Percentiles rank a stretch among this genome's conserved stretches.
These are phyloP conservation scores for Mrakia frigida DNA, from an alignment of 768 basidiomycete genomes.

Conservation along the genomic window DNA sequence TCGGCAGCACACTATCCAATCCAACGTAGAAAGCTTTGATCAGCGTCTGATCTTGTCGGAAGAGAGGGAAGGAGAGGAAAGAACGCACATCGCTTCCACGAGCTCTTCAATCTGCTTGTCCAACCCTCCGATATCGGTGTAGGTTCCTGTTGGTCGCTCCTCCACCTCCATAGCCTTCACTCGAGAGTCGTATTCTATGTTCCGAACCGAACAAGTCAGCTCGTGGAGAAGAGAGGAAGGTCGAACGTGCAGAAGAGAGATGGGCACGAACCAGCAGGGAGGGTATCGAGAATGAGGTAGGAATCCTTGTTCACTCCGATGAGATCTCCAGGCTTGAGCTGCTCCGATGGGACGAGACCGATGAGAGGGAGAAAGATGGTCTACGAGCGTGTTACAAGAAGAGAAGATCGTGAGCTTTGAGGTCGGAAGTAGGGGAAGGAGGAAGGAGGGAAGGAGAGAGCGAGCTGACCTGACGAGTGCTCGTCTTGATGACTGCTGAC, in stretches of 20 bases:
- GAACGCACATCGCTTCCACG: constrained; percentile 75
- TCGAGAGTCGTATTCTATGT: constrained; percentile 91
- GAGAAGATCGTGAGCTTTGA: neutral
- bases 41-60: neutral
- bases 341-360: constrained; percentile 87
- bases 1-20: constrained; percentile 64
- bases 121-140: constrained; percentile 87
- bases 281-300: constrained; percentile 88
- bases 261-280: constrained; percentile 57
- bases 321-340: constrained; percentile 84
- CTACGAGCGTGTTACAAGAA: constrained; percentile 35
- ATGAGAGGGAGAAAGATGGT: constrained; percentile 98
- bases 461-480: constrained; percentile 68
- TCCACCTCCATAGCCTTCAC: constrained; percentile 99
- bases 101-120: constrained; percentile 99
- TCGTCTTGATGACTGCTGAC: constrained; percentile 98
- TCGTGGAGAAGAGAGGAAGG: neutral
- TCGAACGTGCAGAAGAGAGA: neutral
- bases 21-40: neutral
- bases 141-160: constrained; percentile 92
- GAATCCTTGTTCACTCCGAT: constrained; percentile 99
- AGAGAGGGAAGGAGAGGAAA: neutral
- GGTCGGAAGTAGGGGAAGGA: neutral
- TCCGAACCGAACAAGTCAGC: neutral
- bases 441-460: neutral